A percentile compares a stretch with the other conserved stretches of the same genome.
These are phyloP conservation scores for Oenanthe javanica DNA, from an alignment of 140 eudicot genomes.

Conservation along the genomic window DNA sequence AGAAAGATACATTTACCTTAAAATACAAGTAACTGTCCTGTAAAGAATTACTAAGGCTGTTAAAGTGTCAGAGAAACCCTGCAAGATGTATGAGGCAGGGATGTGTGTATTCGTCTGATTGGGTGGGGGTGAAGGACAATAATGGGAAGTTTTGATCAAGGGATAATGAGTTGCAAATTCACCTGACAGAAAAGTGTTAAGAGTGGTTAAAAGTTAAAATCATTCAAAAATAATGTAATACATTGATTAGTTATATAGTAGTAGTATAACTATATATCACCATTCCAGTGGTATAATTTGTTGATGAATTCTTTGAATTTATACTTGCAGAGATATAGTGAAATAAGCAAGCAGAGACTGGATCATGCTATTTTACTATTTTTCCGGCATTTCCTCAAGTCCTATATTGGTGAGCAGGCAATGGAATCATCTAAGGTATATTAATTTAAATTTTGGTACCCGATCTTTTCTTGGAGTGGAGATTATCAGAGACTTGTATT, in stretches of 20 bases:
- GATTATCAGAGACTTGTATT: background rate
- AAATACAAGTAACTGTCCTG: background rate
- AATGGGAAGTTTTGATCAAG: background rate
- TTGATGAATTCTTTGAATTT: background rate
- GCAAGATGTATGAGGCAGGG: background rate
- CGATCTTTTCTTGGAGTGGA: background rate
- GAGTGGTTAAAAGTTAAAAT: background rate
- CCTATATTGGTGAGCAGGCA: conserved; percentile 50
- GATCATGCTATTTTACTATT: conserved; percentile 51
- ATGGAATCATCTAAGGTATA: conserved; percentile 52
- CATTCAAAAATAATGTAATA: background rate
- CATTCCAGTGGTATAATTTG: background rate
- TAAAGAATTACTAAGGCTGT: background rate
- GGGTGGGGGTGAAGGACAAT: background rate
- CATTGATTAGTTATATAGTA: background rate
- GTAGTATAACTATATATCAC: background rate
- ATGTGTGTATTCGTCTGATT: background rate
- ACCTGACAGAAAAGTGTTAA: background rate
- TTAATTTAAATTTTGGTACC: background rate
- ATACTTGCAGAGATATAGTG: conserved; percentile 42
- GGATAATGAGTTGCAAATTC: background rate
- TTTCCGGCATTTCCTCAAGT: conserved; percentile 37
- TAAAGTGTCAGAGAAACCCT: background rate
- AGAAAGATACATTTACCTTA: background rate
- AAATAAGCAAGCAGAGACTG: conserved; percentile 51